These are phyloP conservation scores for Aspergillus candidus DNA, from an alignment of 2,329 filamentous ascomycete species.

Conservation along the genomic window DNA sequence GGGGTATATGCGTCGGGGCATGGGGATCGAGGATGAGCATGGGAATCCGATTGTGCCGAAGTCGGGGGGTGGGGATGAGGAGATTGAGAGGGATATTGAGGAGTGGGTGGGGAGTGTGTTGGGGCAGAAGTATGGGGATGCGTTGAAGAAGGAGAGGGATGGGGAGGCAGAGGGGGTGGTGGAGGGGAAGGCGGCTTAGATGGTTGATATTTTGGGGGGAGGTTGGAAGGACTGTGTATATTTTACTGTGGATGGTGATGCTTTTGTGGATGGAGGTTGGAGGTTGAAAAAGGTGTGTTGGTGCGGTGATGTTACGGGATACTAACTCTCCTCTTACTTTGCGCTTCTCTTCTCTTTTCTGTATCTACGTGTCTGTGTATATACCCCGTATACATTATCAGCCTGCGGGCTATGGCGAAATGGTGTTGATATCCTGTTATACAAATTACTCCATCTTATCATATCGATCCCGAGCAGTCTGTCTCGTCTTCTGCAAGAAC, in stretches of 20 bases:
- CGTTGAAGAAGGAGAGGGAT: constrained; percentile 31
- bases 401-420: too few relatives aligned
- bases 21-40: constrained; percentile 10
- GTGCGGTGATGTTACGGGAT: too few relatives aligned
- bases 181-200: constrained; percentile 6
- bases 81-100: constrained; percentile 50
- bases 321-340: too few relatives aligned
- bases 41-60: constrained; percentile 46
- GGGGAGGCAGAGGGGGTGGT: constrained; percentile 8
- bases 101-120: constrained; percentile 47
- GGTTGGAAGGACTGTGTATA: not conserved
- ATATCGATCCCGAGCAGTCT: constrained; percentile 43
- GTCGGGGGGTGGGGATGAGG: constrained; percentile 42
- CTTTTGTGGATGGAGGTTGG: not conserved
- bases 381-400: too few relatives aligned
- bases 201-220: not conserved
- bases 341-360: too few relatives aligned
- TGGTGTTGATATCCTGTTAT: not conserved
- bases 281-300: too few relatives aligned
- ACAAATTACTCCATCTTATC: constrained; percentile 32
- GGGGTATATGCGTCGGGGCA: constrained; percentile 52
- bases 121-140: constrained; percentile 43
- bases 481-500: constrained; percentile 43
- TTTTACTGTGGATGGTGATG: not conserved
- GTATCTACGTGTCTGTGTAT: too few relatives aligned